Conservation (phyloP, 2,329 filamentous ascomycete genomes). For the Drechslera avenae region DNA sequence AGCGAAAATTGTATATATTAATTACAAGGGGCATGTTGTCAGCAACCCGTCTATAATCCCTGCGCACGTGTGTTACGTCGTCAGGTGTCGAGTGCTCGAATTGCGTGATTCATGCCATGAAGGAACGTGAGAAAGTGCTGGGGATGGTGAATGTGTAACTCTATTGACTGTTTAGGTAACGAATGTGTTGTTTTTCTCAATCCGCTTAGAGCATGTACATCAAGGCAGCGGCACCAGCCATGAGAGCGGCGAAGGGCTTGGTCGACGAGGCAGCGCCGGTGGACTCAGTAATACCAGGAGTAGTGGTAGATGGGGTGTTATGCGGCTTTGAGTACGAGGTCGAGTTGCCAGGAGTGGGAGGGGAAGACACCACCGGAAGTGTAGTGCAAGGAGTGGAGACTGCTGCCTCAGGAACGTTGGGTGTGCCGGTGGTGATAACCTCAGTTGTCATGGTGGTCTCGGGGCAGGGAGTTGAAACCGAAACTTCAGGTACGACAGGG, state of each 20-base stretch:
- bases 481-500: neutral
- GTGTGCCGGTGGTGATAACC: too few species aligned
- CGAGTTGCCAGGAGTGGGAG: neutral
- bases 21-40: neutral
- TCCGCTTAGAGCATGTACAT: slow-evolving; percentile 24
- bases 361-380: too few species aligned
- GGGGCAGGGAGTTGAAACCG: slow-evolving; percentile 7
- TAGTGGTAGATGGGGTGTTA: slow-evolving; percentile 8
- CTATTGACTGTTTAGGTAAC: neutral
- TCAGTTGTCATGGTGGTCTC: neutral
- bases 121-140: neutral
- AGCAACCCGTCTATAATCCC: slow-evolving; percentile 1
- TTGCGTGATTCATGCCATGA: slow-evolving; percentile 4
- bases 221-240: slow-evolving; percentile 32
- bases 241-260: slow-evolving; percentile 31
- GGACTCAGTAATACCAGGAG: slow-evolving; percentile 22
- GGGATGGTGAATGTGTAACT: neutral
- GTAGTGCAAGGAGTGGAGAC: neutral
- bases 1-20: neutral
- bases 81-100: neutral
- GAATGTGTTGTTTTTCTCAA: neutral
- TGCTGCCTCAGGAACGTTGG: too few species aligned
- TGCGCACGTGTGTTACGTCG: neutral
- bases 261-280: slow-evolving; percentile 33
- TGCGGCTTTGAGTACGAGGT: neutral